Base-by-base conservation (phyloP, 108 stramenopile genomes). In the Cyclotella baltica region DNA sequence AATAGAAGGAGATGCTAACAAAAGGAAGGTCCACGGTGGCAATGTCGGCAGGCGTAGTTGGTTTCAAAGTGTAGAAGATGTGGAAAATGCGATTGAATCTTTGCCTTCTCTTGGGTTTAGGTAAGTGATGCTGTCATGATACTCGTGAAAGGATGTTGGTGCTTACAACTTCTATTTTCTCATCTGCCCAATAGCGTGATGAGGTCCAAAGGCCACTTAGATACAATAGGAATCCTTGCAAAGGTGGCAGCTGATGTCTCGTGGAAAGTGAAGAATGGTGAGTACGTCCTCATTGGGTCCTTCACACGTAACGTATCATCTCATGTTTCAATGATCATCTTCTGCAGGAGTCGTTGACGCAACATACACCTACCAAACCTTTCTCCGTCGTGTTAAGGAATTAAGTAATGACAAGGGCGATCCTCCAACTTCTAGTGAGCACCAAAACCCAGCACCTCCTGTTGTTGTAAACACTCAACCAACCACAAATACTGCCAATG, bases 1-100 rank as follows among this genome's bases (percentile, higher is more conserved):
- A 8, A 89, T 90, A 57, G 90, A 90, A 71, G 90, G 90, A 0
- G 85, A 87, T 52, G 75, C 76, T 15, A 87, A 84, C 27, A 86
- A 68, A 55, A 72, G 78, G 0, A 78, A 74, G 22, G 81, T 90
- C 0, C 85, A 87, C 20, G 87, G 83, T 13, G 88, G 88, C 3
- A 86, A 85, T 66, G 81, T 90, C 6, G 90, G 90, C 18, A 83
- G 86, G n/a, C 61, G 70, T n/a, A 81, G 61, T 16, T 81, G 68
- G 67, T 81, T 81, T 56, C 80, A 81, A 55, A 81, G 70, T 62
- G 76, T 81, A 1, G 80, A 85, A 36, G 84, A 85, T 46, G 75
- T 81, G 11, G 70, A 77, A 52, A 65, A 71, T 64, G 84, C 84
- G 28, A 85, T 85, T 58, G 70, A 35, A 51, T 22, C 50, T n/a